These are phyloP conservation scores for Petunia axillaris DNA, from an alignment of 257 asterid genomes.

Conservation along the genomic window DNA sequence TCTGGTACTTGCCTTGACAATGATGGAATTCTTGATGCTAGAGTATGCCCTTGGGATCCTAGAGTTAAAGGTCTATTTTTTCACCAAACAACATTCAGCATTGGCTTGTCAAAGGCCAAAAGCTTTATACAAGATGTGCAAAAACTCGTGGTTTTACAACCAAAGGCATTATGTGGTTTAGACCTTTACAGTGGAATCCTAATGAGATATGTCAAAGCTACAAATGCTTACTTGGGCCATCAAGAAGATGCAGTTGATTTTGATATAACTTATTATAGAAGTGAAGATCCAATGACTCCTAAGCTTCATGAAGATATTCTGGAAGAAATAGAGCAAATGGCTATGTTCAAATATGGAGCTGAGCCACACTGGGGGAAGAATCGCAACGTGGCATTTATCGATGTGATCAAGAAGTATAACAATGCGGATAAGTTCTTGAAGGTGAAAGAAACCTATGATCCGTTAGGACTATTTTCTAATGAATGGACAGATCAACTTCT, in stretches of 20 bases:
- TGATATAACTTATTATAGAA: conserved; percentile 62
- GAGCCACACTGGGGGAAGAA: conserved; percentile 84
- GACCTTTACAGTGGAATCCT: conserved; percentile 62
- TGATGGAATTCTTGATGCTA: conserved; percentile 46
- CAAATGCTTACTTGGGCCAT: conserved; percentile 61
- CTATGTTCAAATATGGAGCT: conserved; percentile 58
- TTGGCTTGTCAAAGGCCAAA: conserved; percentile 45
- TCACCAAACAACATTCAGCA: conserved; percentile 63
- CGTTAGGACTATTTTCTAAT: conserved; percentile 54
- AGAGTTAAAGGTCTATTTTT: conserved; percentile 57
- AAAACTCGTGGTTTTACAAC: conserved; percentile 42
- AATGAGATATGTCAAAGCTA: conserved; percentile 59
- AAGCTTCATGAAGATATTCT: conserved; percentile 53
- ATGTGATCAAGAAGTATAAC: conserved; percentile 51
- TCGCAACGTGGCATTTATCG: conserved; percentile 56
- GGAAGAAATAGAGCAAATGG: conserved; percentile 71
- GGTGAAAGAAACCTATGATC: conserved; percentile 49
- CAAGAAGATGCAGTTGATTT: conserved; percentile 62
- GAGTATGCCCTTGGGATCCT: conserved; percentile 65
- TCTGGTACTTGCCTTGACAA: conserved; percentile 53
- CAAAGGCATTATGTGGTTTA: conserved; percentile 56
- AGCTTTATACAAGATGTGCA: conserved; percentile 57
- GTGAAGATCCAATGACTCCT: conserved; percentile 53
- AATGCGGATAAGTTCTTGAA: conserved; percentile 37
- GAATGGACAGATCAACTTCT: conserved; percentile 64